A percentile compares a stretch with the other conserved stretches of the same genome.
Conservation (phyloP, 768 basidiomycete species). For the Agrocybe pediades region DNA sequence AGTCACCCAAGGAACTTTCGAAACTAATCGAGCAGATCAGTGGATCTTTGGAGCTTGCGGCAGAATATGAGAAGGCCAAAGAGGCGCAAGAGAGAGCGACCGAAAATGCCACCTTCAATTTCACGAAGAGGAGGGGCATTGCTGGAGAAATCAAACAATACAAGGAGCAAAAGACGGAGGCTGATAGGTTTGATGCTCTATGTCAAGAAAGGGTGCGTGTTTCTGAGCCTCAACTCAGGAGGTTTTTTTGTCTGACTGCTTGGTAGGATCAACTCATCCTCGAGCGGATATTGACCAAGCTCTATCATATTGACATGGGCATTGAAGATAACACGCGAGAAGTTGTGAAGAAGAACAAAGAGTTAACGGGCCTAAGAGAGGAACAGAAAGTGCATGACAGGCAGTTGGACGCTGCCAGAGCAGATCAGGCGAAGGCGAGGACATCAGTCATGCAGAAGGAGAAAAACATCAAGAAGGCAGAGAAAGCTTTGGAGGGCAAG, state of each 20-base stretch:
- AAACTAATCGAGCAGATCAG: constrained; percentile 94
- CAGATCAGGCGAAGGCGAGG: constrained; percentile 79
- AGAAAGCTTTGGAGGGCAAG: constrained; percentile 85
- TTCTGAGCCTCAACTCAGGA: background rate
- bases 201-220: constrained; percentile 68
- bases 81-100: constrained; percentile 87
- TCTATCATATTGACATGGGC: constrained; percentile 87
- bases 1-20: constrained; percentile 87
- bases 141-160: constrained; percentile 96
- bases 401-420: constrained; percentile 70
- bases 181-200: constrained; percentile 82
- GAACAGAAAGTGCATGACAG: constrained; percentile 74
- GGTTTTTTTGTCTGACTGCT: too few relatives aligned
- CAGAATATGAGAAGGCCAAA: constrained; percentile 89
- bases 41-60: constrained; percentile 87
- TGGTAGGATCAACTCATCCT: constrained; percentile 79
- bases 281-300: constrained; percentile 80
- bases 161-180: constrained; percentile 95
- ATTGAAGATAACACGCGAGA: constrained; percentile 72
- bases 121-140: constrained; percentile 91
- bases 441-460: constrained; percentile 81
- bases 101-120: constrained; percentile 93
- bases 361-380: constrained; percentile 64
- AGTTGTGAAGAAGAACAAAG: constrained; percentile 74
- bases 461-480: constrained; percentile 85